Conservation (phyloP, 768 basidiomycete species). For the Tulasnella sp. region DNA sequence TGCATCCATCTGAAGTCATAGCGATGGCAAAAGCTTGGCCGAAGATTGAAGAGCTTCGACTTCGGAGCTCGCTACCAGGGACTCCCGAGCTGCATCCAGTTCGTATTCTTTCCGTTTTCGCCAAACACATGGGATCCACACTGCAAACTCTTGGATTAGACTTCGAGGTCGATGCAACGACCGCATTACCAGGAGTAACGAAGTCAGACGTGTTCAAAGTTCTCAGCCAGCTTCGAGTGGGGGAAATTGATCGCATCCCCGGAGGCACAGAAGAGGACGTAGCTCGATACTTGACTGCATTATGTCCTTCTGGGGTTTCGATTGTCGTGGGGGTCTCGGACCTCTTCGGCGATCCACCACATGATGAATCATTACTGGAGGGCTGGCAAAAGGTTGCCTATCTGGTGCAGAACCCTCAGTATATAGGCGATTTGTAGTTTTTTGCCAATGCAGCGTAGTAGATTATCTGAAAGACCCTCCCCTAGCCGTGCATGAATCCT, state of each 20-base stretch:
- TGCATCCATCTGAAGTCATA: neutral
- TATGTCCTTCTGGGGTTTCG: neutral
- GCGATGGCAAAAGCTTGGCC: neutral
- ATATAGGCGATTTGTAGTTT: neutral
- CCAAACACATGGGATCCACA: neutral
- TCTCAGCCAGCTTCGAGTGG: neutral
- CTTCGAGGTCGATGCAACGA: neutral
- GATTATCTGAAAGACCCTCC: neutral
- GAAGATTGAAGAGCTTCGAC: neutral
- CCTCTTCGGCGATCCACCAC: neutral
- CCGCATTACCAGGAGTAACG: neutral
- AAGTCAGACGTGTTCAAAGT: neutral
- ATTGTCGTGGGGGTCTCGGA: conserved; percentile 2
- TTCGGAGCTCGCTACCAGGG: neutral
- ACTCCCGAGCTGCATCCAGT: neutral
- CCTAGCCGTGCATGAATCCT: neutral
- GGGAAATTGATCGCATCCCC: neutral
- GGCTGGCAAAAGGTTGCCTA: neutral
- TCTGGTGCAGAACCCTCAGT: neutral
- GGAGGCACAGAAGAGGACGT: neutral
- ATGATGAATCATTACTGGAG: neutral
- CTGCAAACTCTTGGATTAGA: neutral
- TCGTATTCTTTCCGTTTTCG: neutral
- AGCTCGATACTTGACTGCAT: neutral
- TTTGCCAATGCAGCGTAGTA: neutral